Evolutionary conservation across 1,284 basidiomycete genomes (phyloP), one percentile per base, ranked within the genome.

Genomic region (Melanopsichium pennsylvanicum): DNA sequence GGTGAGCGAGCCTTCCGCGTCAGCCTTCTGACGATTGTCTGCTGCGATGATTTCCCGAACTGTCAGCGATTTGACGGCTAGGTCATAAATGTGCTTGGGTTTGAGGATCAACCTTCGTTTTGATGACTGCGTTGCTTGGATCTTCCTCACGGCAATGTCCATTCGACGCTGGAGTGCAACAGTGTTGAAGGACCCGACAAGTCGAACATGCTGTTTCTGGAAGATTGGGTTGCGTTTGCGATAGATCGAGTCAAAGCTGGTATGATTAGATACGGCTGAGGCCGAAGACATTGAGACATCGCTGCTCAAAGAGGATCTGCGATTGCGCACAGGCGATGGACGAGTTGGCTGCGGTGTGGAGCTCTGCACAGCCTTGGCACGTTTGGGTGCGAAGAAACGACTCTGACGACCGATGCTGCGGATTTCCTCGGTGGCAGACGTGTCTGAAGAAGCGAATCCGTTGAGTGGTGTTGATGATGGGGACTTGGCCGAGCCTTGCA

Each of bases 1-100:
- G 21, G 51, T 40, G 22, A 59, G 5, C 6, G 34, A 36, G 1
- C 58, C 26, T 9, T 27, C 31, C 2, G 16, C 18, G 7, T 44
- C 15, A 7, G 32, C 39, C 5, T 45, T 19, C 9, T 22, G 43
- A n/a, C 31, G 15, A n/a, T 63, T 64, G 21, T 75, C 70, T 7
- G 52, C 29, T n/a, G 64, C 57, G 23, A 75, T 11, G 6, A 71
- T 32, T 40, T 18, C 45, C 27, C 60, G 47, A 12, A 75, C 57
- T 40, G 43, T 39, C 11, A 18, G 26, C 7, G 47, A 29, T 32
- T 73, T 69, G 34, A n/a, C 35, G 4, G 60, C n/a, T n/a, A n/a
- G n/a, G n/a, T n/a, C n/a, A n/a, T n/a, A n/a, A n/a, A n/a, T n/a
- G n/a, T n/a, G n/a, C n/a, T n/a, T n/a, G n/a, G n/a, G n/a, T n/a